phyloP scores from a whole-genome alignment of 768 basidiomycete genomes.

The Amyloporia xantha region DNA sequence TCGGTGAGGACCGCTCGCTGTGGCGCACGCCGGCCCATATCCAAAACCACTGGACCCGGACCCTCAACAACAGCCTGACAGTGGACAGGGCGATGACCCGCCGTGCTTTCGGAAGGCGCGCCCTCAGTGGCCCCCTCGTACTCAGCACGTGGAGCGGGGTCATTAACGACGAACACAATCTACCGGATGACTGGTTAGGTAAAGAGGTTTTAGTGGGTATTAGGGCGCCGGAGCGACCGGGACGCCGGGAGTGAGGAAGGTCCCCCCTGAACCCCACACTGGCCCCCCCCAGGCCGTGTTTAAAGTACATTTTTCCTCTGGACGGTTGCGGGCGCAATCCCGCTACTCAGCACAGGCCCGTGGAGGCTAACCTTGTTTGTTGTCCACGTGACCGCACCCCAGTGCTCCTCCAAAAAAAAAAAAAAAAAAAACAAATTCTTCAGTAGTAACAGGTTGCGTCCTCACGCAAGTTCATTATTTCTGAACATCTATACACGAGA shows the following conservation, averaged over 20 bases:
- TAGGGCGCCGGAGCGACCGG: background rate
- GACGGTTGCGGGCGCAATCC: too few species aligned
- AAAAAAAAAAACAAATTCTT: too few species aligned
- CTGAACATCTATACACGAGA: too few species aligned
- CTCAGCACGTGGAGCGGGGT: background rate
- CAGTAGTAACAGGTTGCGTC: too few species aligned
- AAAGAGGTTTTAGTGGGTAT: background rate
- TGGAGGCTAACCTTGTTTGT: too few species aligned
- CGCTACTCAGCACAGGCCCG: too few species aligned
- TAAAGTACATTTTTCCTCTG: background rate
- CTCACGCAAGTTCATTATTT: too few species aligned
- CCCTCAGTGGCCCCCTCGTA: background rate
- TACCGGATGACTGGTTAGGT: background rate
- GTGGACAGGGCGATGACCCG: background rate
- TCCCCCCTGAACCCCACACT: background rate
- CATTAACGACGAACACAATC: background rate
- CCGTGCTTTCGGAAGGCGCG: background rate
- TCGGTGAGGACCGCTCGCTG: background rate
- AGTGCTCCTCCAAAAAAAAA: too few species aligned
- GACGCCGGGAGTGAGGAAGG: too few species aligned
- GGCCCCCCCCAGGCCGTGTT: background rate
- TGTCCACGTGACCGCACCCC: too few species aligned
- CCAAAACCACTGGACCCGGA: background rate
- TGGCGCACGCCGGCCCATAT: background rate
- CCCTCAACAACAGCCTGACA: background rate